Percentiles rank a stretch among this genome's conserved stretches.
phyloP scores from a whole-genome alignment of 2,329 filamentous ascomycete species.

The Ilyonectria mors-panacis region DNA sequence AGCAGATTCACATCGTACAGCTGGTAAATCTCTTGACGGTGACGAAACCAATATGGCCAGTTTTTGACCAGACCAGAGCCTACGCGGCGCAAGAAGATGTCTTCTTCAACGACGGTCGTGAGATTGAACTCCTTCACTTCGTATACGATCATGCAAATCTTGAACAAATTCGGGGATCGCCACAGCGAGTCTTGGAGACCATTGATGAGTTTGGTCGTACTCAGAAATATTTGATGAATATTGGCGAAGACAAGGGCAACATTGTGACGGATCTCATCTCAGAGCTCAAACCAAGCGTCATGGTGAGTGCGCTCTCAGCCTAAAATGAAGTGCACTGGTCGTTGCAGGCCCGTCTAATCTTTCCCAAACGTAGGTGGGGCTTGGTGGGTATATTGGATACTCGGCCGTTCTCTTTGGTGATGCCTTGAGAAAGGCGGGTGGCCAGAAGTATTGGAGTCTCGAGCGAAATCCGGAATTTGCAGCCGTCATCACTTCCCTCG shows the following conservation, averaged over 20 bases:
- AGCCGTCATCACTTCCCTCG: constrained; percentile 75
- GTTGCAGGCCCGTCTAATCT: not conserved
- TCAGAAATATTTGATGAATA: constrained; percentile 83
- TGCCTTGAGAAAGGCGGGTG: constrained; percentile 75
- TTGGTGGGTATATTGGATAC: constrained; percentile 87
- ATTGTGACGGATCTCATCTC: constrained; percentile 79
- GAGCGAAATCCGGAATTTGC: constrained; percentile 83
- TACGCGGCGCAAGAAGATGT: constrained; percentile 58
- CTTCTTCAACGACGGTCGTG: constrained; percentile 78
- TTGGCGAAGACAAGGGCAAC: constrained; percentile 81
- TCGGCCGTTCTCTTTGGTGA: constrained; percentile 83
- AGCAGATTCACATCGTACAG: not conserved
- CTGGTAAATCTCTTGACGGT: not conserved
- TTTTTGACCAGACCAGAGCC: constrained; percentile 57
- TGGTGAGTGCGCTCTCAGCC: constrained; percentile 60
- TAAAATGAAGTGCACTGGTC: not conserved
- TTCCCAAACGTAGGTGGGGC: constrained; percentile 68
- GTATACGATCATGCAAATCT: constrained; percentile 74
- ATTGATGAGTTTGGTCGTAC: constrained; percentile 78
- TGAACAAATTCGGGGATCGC: constrained; percentile 74
- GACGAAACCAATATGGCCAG: constrained; percentile 30
- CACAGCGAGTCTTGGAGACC: constrained; percentile 73
- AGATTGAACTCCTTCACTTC: constrained; percentile 80
- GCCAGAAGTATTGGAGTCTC: constrained; percentile 77
- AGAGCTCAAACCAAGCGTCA: constrained; percentile 74